phyloP scores from a whole-genome alignment of 2,329 filamentous ascomycete species.

The Penicillium corylophilum region DNA sequence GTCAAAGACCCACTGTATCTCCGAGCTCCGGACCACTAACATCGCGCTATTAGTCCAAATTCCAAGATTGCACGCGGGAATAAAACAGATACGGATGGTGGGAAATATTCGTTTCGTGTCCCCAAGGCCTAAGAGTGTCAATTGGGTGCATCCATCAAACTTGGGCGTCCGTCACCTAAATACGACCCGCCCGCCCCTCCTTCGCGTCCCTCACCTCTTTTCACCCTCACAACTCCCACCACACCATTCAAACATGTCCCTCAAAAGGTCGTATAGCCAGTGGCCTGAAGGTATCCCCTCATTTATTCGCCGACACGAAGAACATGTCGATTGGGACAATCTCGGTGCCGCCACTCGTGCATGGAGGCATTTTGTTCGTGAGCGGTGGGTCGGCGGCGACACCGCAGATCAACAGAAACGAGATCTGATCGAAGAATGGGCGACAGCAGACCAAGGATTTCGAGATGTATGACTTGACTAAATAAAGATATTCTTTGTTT shows the following conservation, averaged over 20 bases:
- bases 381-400: conserved; percentile 9
- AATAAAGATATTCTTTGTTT: not conserved
- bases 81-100: too few relatives aligned
- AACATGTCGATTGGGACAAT: conserved; percentile 4
- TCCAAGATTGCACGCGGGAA: too few relatives aligned
- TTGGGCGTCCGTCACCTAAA: too few relatives aligned
- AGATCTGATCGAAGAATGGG: conserved; percentile 12
- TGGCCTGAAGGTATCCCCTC: conserved; percentile 12
- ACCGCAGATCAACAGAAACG: conserved; percentile 11
- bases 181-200: not conserved
- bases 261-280: conserved; percentile 1
- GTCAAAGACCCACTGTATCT: too few relatives aligned
- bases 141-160: too few relatives aligned
- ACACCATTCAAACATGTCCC: not conserved
- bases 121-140: too few relatives aligned
- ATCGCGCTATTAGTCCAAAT: too few relatives aligned
- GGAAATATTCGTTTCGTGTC: too few relatives aligned
- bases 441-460: conserved; percentile 11
- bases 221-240: not conserved
- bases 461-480: conserved; percentile 5
- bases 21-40: too few relatives aligned
- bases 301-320: conserved; percentile 10
- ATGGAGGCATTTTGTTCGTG: conserved; percentile 15
- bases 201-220: not conserved
- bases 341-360: conserved; percentile 9